Evolutionary conservation across 1,284 basidiomycete species (phyloP).

Genomic region (Ceratobasidium sp.): DNA sequence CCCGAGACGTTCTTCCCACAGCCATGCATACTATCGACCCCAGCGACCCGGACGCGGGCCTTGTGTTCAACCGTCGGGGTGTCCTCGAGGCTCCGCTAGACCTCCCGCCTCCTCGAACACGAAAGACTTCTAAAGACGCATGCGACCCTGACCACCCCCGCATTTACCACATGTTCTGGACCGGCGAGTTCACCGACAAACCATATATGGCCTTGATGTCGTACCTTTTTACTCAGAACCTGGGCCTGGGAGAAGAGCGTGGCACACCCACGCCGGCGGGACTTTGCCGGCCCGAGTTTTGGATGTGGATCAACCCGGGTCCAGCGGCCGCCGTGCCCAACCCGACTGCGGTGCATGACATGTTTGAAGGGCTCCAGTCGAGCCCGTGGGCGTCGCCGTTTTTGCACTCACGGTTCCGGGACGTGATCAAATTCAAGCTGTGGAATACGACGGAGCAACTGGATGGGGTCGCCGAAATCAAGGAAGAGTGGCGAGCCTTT

Average conservation of each 20-base stretch:
- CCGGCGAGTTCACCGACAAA: constrained; percentile 85
- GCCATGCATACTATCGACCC: constrained; percentile 38
- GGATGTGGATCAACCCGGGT: constrained; percentile 89
- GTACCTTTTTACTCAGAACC: constrained; percentile 84
- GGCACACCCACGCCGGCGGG: constrained; percentile 53
- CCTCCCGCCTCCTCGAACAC: constrained; percentile 47
- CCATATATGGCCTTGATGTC: constrained; percentile 82
- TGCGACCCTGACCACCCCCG: constrained; percentile 78
- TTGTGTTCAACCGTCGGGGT: constrained; percentile 45
- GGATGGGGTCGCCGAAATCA: constrained; percentile 80
- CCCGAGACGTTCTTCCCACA: constrained; percentile 15
- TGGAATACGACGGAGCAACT: constrained; percentile 93
- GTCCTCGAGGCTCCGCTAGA: constrained; percentile 49
- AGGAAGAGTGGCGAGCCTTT: constrained; percentile 75
- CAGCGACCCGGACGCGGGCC: constrained; percentile 46
- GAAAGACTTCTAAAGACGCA: constrained; percentile 48
- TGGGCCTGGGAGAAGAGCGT: constrained; percentile 67
- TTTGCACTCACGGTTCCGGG: constrained; percentile 80
- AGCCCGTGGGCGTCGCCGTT: constrained; percentile 90
- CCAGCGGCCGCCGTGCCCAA: constrained; percentile 75
- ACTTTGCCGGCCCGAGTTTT: constrained; percentile 79
- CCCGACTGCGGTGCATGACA: constrained; percentile 72
- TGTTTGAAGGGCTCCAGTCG: constrained; percentile 71
- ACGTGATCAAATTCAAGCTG: constrained; percentile 84
- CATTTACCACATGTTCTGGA: constrained; percentile 89